These are phyloP conservation scores for Lactifluus subvellereus DNA, from an alignment of 768 basidiomycete species.

Conservation along the genomic window DNA sequence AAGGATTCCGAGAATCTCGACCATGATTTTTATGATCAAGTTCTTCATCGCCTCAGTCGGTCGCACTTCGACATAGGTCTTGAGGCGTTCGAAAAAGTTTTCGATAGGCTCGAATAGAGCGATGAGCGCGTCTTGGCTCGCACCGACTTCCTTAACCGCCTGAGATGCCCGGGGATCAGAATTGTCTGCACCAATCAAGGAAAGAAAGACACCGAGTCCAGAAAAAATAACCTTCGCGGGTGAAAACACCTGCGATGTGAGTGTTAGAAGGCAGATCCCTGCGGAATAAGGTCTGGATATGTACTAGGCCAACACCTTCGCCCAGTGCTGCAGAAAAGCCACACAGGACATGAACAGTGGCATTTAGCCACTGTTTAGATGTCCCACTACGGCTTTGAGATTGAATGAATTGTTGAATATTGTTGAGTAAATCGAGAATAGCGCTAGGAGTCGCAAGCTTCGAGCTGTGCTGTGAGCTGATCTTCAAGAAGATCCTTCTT, in stretches of 20 bases:
- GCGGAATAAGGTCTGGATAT: neutral
- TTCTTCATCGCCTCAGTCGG: neutral
- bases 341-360: neutral
- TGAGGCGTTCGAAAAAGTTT: neutral
- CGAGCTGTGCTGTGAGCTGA: neutral
- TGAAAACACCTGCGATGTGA: neutral
- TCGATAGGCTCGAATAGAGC: conserved; percentile 3
- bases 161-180: neutral
- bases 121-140: conserved; percentile 1
- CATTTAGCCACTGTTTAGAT: neutral
- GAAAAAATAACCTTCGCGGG: conserved; percentile 2
- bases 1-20: conserved; percentile 1
- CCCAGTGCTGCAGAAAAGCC: neutral
- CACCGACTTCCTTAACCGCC: neutral
- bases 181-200: too few species aligned
- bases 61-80: conserved; percentile 1
- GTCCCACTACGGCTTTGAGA: neutral
- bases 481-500: conserved; percentile 1
- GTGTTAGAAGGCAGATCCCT: neutral
- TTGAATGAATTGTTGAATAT: neutral
- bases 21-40: neutral
- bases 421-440: neutral
- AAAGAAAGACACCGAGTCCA: conserved; percentile 3
- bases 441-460: neutral
- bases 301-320: neutral